A percentile compares a stretch with the other conserved stretches of the same genome.
Conservation (phyloP, 2,329 filamentous ascomycete species). For the Gaeumannomyces sp. region DNA sequence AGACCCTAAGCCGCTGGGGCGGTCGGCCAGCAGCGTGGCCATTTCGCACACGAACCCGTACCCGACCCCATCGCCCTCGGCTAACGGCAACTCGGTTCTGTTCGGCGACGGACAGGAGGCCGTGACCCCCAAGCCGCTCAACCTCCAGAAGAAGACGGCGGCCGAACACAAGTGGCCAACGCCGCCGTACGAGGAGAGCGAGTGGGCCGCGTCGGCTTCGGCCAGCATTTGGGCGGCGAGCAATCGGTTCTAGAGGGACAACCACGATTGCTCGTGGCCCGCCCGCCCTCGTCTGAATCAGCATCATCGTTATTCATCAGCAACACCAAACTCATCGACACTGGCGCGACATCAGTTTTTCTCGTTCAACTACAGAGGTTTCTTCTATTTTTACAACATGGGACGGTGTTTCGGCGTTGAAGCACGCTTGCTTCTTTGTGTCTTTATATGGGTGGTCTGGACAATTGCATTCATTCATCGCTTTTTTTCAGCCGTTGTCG, state of each 20-base stretch:
- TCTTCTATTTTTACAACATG: constrained; percentile 10
- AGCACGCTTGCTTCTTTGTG: constrained; percentile 11
- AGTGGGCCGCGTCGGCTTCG: constrained; percentile 80
- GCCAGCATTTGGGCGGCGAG: constrained; percentile 74
- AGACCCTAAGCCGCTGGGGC: constrained; percentile 34
- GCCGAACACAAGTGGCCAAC: constrained; percentile 77
- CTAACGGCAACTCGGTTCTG: constrained; percentile 69
- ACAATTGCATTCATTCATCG: not conserved
- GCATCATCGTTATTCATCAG: not conserved
- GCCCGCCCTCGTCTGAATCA: constrained; percentile 12
- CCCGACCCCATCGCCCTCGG: constrained; percentile 67
- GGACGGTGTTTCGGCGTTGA: constrained; percentile 10
- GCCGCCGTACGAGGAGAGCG: constrained; percentile 87
- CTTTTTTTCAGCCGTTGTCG: constrained; percentile 6
- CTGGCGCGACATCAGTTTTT: constrained; percentile 3
- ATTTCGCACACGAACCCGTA: constrained; percentile 49
- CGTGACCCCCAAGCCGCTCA: constrained; percentile 63
- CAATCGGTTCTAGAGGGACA: constrained; percentile 46
- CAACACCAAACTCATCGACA: not conserved
- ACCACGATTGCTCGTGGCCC: constrained; percentile 12
- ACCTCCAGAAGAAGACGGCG: constrained; percentile 53
- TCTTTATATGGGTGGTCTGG: not conserved
- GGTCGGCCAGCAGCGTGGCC: constrained; percentile 58
- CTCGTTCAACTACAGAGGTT: constrained; percentile 7
- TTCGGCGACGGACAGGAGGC: constrained; percentile 62